Evolutionary conservation across 345 rosid genomes (phyloP).

Genomic region (Euphorbia tirucalli): DNA sequence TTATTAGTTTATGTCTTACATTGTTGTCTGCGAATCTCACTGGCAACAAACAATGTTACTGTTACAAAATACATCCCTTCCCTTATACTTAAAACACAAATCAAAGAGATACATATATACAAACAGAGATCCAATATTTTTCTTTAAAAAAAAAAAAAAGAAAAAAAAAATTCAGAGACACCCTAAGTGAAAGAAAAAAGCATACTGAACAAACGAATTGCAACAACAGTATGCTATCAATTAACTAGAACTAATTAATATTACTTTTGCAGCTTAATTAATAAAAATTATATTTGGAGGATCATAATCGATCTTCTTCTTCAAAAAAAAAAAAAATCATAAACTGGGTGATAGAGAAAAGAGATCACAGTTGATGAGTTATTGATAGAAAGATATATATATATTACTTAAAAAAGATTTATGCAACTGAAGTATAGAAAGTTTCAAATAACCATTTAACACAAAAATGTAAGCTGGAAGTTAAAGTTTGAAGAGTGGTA

Average conservation of each 20-base stretch:
- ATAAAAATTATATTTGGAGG: too few relatives aligned
- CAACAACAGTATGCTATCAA: too few relatives aligned
- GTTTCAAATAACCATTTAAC: too few relatives aligned
- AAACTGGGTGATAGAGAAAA: background rate
- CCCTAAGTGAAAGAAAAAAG: background rate
- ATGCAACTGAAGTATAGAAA: too few relatives aligned
- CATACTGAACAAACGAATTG: background rate
- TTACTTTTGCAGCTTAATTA: too few relatives aligned
- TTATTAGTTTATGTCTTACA: constrained; percentile 14
- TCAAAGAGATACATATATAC: background rate
- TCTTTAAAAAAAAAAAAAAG: background rate
- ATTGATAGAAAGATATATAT: background rate
- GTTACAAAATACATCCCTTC: background rate
- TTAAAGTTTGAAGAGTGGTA: too few relatives aligned
- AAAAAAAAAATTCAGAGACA: too few relatives aligned
- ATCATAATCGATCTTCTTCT: too few relatives aligned
- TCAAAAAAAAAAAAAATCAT: too few relatives aligned
- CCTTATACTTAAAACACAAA: background rate
- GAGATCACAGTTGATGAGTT: background rate
- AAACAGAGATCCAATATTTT: background rate
- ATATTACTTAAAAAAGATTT: too few relatives aligned
- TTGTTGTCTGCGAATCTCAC: constrained; percentile 22
- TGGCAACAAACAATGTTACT: background rate
- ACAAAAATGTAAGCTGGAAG: too few relatives aligned
- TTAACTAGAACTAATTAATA: too few relatives aligned